A percentile compares a stretch with the other conserved stretches of the same genome.
Evolutionary conservation across 306 rosid genomes (phyloP).

Genomic region (Arachis stenosperma): DNA sequence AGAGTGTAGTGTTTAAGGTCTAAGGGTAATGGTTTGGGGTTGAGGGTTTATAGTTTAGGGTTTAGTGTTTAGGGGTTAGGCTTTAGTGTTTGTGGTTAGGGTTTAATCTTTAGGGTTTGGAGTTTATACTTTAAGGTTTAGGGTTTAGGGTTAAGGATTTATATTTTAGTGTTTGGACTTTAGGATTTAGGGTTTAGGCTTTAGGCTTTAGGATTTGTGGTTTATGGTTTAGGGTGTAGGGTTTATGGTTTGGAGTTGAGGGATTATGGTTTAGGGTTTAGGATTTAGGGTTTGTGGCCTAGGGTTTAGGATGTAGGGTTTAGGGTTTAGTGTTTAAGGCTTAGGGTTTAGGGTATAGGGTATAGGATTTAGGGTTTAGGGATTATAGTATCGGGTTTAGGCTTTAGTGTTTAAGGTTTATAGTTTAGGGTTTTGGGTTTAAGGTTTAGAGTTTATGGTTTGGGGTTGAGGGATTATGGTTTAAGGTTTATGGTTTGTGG

Average conservation of each 20-base stretch:
- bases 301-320: slow-evolving; percentile 8
- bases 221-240: slow-evolving; percentile 7
- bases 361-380: neutral
- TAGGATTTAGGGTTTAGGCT: neutral
- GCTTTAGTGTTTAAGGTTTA: neutral
- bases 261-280: neutral
- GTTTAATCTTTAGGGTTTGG: no score
- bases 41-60: neutral
- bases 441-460: slow-evolving; percentile 18
- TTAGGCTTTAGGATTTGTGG: neutral
- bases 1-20: neutral
- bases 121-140: no score
- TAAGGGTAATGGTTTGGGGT: slow-evolving; percentile 7
- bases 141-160: no score
- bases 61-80: neutral
- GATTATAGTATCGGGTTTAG: neutral
- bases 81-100: no score
- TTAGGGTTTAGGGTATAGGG: neutral
- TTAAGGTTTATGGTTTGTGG: neutral
- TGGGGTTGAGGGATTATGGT: slow-evolving; percentile 3
- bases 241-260: slow-evolving; percentile 1
- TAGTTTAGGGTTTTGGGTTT: slow-evolving; percentile 23
- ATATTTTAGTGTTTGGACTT: no score
- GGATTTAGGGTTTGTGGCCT: neutral
- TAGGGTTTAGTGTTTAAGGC: slow-evolving; percentile 11